These are phyloP conservation scores for Sclerotinia spermophila DNA, from an alignment of 2,329 filamentous ascomycete species.

Conservation along the genomic window DNA sequence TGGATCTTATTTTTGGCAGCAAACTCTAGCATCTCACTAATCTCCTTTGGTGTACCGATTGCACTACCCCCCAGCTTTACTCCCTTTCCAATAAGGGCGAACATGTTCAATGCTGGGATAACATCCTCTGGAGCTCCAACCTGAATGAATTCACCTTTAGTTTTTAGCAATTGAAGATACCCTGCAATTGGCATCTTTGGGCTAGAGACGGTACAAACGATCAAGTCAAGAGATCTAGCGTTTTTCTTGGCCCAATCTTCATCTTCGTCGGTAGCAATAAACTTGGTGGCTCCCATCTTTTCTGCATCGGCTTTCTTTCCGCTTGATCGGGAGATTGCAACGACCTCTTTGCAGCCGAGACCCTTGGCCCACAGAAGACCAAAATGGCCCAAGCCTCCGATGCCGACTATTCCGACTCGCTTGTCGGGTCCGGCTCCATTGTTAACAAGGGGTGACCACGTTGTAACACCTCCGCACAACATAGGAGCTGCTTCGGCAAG, in stretches of 20 bases:
- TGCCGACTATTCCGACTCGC: conserved; percentile 64
- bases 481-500: conserved; percentile 17
- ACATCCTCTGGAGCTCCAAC: conserved; percentile 59
- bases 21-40: conserved; percentile 57
- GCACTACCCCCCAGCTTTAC: conserved; percentile 42
- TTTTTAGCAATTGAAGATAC: conserved; percentile 57
- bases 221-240: conserved; percentile 51
- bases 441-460: conserved; percentile 12
- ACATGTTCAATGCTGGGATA: conserved; percentile 50
- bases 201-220: conserved; percentile 52
- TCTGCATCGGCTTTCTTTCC: conserved; percentile 16
- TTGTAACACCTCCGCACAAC: conserved; percentile 17
- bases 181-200: conserved; percentile 57
- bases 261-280: conserved; percentile 19
- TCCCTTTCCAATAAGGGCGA: conserved; percentile 45
- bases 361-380: conserved; percentile 66
- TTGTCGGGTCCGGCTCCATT: conserved; percentile 40
- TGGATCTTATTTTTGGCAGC: conserved; percentile 54
- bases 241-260: conserved; percentile 48
- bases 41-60: conserved; percentile 45
- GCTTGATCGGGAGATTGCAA: conserved; percentile 45
- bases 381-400: conserved; percentile 71
- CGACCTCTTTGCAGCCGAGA: conserved; percentile 61
- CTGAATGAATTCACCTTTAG: conserved; percentile 59
- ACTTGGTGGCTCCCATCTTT: conserved; percentile 17